Conservation (phyloP, 352 stramenopile species). For the Aphanomyces stellatus region DNA sequence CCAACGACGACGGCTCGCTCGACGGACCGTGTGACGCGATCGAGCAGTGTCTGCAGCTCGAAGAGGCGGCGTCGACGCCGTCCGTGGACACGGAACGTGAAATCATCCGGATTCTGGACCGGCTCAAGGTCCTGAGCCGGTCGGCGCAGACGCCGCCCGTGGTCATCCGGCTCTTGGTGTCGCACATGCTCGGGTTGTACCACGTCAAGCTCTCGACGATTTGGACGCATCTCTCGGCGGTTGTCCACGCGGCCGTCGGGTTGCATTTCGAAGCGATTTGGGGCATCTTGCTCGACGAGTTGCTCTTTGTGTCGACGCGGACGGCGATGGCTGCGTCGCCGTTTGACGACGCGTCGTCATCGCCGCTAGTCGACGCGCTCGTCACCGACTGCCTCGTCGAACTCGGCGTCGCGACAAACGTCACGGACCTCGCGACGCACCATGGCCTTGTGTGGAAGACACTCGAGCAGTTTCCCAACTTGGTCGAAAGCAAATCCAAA, state of each 20-base stretch:
- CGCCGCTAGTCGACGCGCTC: not conserved
- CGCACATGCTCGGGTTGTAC: slow-evolving; percentile 72
- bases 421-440: slow-evolving; percentile 63
- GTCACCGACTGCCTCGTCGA: slow-evolving; percentile 2
- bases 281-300: slow-evolving; percentile 44
- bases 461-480: slow-evolving; percentile 57
- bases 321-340: not conserved
- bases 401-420: slow-evolving; percentile 5
- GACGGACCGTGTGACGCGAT: slow-evolving; percentile 56
- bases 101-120: slow-evolving; percentile 65
- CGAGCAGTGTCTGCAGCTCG: slow-evolving; percentile 55
- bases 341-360: not conserved
- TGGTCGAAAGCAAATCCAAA: slow-evolving; percentile 77
- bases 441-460: slow-evolving; percentile 77
- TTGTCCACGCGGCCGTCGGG: slow-evolving; percentile 48
- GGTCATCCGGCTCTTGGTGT: slow-evolving; percentile 70
- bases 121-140: slow-evolving; percentile 65
- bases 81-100: slow-evolving; percentile 77
- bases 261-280: slow-evolving; percentile 56
- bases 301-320: slow-evolving; percentile 25
- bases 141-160: slow-evolving; percentile 60
- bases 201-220: slow-evolving; percentile 85
- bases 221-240: slow-evolving; percentile 70
- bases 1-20: slow-evolving; percentile 33
- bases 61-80: slow-evolving; percentile 41